Base-by-base conservation (phyloP, 1,139 yeast genomes). In the Taiozyma sp. region DNA sequence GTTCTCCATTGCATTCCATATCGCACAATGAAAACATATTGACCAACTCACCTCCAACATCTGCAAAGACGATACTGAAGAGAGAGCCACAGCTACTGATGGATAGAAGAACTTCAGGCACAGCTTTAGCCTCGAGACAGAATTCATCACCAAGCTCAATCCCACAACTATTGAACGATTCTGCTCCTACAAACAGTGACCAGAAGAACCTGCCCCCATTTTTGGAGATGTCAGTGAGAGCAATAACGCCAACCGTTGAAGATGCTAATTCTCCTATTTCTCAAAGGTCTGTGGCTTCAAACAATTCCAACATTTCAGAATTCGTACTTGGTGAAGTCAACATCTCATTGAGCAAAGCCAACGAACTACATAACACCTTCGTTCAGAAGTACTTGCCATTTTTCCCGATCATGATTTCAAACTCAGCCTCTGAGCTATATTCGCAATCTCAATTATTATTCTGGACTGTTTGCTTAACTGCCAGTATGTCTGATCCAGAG, bases 391-490 rank as follows among this genome's bases (percentile, higher is more conserved):
- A 84, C 61, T 71, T 88, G 30, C 95, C 96, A 0, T 86, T 77
- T 61, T 73, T 90, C 57, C 97, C 97, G 2, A 86, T 91, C 10
- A 73, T 90, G 62, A 77, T 83, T 41, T 81, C 95, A 0, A 72
- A 77, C 49, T 77, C 81, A 46, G 95, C 96, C 1, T 78, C 84
- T 0, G 95, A 87, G 63, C 75, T 90, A 40, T 88, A 88, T 66
- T 79, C 86, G 28, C 93, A 87, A 63, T 86, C 96, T 0, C 95
- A 88, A 63, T 71, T 90, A 29, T 72, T 91, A 45, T 91, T 91
- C 65, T 91, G 98, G 98, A 80, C 95, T 0, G 93, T 90, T 1
- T 86, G 88, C 70, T 72, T 88, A 45, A 89, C 96, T 0, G 95
- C 97, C 0, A 83, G 95, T 42, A 71, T 87, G 26, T 82, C 95